Conservation (phyloP, 139 green algal genomes). For the Chlorella ohadii region DNA sequence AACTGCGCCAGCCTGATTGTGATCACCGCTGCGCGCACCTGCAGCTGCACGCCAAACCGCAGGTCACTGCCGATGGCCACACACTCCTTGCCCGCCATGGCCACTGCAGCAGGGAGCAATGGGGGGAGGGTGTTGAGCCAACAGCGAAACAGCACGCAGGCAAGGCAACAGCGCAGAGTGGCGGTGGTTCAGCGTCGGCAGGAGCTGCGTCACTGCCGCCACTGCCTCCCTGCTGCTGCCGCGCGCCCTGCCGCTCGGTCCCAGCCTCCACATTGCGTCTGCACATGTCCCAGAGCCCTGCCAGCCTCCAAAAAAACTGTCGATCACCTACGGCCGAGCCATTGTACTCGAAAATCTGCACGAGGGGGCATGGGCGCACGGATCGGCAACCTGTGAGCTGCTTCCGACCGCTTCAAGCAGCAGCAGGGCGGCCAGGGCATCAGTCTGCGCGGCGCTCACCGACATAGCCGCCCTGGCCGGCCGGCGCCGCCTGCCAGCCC, state of each 20-base stretch:
- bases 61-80: constrained; percentile 97
- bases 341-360: constrained; percentile 94
- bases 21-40: too few relatives aligned
- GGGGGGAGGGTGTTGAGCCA: background rate
- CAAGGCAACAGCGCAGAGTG: background rate
- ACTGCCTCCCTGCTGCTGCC: background rate
- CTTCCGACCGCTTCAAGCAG: background rate
- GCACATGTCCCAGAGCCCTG: too few relatives aligned
- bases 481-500: background rate
- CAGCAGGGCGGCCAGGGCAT: background rate
- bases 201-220: too few relatives aligned
- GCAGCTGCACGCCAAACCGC: constrained; percentile 96
- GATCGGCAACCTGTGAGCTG: background rate
- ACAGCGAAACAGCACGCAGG: background rate
- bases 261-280: too few relatives aligned
- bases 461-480: background rate
- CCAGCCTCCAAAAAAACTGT: too few relatives aligned
- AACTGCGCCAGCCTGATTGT: too few relatives aligned
- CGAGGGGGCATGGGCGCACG: too few relatives aligned
- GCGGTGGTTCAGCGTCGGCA: too few relatives aligned
- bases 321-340: constrained; percentile 81
- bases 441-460: constrained; percentile 1
- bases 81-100: constrained; percentile 94
- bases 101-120: constrained; percentile 47
- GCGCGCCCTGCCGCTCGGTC: background rate